Conservation (phyloP, 2,329 filamentous ascomycete genomes). For the Sordariomycetes sp. region DNA sequence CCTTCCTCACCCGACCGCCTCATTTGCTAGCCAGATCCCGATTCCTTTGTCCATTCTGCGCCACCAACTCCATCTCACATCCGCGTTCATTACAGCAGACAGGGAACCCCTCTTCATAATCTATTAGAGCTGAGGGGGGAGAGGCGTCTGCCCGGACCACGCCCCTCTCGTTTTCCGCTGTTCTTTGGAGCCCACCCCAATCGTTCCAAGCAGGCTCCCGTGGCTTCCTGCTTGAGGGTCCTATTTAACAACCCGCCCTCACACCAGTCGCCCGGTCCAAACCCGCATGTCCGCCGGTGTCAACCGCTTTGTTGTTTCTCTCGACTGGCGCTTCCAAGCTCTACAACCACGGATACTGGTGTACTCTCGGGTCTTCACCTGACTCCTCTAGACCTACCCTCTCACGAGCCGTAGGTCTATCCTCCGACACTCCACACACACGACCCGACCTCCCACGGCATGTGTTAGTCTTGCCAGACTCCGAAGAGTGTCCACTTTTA, state of each 20-base stretch:
- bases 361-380: not conserved
- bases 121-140: not conserved
- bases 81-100: not conserved
- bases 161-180: not conserved
- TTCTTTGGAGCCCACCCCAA: not conserved
- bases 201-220: not conserved
- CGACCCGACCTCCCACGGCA: slow-evolving; percentile 1
- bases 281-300: not conserved
- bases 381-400: not conserved
- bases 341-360: not conserved
- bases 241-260: not conserved
- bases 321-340: not conserved
- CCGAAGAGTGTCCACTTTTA: not conserved
- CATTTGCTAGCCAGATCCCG: not conserved
- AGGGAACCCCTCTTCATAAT: not conserved
- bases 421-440: slow-evolving; percentile 2
- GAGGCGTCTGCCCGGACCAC: not conserved
- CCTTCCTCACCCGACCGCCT: not conserved
- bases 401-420: slow-evolving; percentile 1
- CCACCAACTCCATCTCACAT: not conserved
- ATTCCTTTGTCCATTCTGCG: not conserved
- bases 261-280: not conserved
- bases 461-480: slow-evolving; percentile 1
- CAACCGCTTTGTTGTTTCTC: not conserved
- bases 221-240: not conserved